Conservation (phyloP, 148 eudicot genomes). For the Nyssa sinensis region DNA sequence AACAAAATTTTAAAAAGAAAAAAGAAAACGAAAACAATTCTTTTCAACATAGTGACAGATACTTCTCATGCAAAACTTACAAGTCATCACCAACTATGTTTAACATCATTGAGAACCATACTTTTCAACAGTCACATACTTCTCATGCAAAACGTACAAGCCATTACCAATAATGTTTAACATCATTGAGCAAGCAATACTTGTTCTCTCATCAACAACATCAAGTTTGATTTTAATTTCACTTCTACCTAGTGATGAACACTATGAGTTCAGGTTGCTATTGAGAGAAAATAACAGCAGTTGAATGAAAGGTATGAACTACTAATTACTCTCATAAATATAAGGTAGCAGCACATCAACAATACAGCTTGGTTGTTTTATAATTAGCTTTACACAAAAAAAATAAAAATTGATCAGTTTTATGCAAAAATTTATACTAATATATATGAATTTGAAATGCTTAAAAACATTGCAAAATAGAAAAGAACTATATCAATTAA, state of each 20-base stretch:
- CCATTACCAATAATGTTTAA: background rate
- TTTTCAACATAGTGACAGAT: background rate
- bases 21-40: background rate
- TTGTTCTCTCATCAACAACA: background rate
- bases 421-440: background rate
- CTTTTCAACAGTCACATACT: background rate
- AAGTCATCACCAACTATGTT: background rate
- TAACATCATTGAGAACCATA: background rate
- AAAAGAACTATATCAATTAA: too few relatives aligned
- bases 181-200: background rate
- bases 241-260: background rate
- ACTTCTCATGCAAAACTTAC: background rate
- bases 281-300: background rate
- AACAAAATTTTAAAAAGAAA: background rate
- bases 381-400: background rate
- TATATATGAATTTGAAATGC: too few relatives aligned
- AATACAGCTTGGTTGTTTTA: background rate
- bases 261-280: background rate
- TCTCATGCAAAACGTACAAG: background rate
- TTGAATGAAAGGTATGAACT: background rate
- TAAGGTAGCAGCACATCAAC: background rate
- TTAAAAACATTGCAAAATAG: too few relatives aligned
- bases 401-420: background rate
- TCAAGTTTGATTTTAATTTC: background rate
- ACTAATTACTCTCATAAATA: background rate